These are phyloP conservation scores for Myriosclerotinia curreyana DNA, from an alignment of 2,329 filamentous ascomycete species.

Conservation along the genomic window DNA sequence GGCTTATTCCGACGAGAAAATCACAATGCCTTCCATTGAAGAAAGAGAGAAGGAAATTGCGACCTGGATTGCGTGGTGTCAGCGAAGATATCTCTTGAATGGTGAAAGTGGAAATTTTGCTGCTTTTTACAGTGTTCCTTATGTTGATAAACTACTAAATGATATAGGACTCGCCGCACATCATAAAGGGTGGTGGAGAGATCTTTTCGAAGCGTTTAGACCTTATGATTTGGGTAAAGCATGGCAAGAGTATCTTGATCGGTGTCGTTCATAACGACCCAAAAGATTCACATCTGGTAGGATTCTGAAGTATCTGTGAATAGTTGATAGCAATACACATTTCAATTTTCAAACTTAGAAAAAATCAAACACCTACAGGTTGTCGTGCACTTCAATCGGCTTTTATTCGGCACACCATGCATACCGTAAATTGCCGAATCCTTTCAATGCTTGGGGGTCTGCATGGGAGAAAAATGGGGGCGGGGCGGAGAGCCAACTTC, in stretches of 20 bases:
- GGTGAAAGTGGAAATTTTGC: conserved; percentile 19
- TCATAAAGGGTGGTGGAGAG: conserved; percentile 19
- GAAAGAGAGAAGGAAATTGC: no score
- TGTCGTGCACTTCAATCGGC: background rate
- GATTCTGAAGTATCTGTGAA: no score
- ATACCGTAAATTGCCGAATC: background rate
- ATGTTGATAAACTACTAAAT: conserved; percentile 12
- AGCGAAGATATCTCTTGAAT: conserved; percentile 19
- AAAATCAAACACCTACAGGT: background rate
- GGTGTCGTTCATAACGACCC: background rate
- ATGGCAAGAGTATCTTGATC: background rate
- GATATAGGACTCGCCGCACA: conserved; percentile 1
- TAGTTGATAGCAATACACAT: no score
- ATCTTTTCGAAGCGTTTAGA: conserved; percentile 8
- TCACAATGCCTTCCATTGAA: no score
- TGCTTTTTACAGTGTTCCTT: conserved; percentile 16
- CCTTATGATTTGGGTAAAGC: conserved; percentile 1
- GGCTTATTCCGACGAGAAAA: no score
- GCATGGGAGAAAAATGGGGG: background rate
- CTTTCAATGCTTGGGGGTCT: background rate
- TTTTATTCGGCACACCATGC: background rate
- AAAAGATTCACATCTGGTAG: no score
- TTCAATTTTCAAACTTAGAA: no score
- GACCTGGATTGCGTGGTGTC: conserved; percentile 17
- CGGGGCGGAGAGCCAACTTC: background rate